Evolutionary conservation across 805 yeast genomes (phyloP).

Genomic region (Schwanniomyces polymorphus): DNA sequence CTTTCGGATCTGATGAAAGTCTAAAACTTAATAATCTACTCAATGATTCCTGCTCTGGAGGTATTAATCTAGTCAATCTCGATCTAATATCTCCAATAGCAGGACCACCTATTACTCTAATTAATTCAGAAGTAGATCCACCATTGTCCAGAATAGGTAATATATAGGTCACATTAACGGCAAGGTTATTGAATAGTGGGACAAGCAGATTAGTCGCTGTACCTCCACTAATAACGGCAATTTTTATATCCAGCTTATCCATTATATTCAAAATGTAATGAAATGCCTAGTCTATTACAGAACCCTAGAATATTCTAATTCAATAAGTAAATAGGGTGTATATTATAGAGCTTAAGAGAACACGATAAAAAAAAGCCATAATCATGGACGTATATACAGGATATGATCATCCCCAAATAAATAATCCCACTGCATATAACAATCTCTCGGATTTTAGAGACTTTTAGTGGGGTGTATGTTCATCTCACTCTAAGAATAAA

Average conservation of each 20-base stretch:
- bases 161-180: constrained; percentile 57
- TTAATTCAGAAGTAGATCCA: constrained; percentile 88
- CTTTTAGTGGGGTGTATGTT: too few relatives aligned
- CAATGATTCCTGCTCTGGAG: constrained; percentile 42
- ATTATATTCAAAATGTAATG: background rate
- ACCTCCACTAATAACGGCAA: constrained; percentile 68
- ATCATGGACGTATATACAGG: background rate
- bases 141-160: constrained; percentile 92
- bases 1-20: constrained; percentile 43
- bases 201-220: constrained; percentile 85
- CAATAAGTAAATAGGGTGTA: background rate
- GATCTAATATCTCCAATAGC: constrained; percentile 93
- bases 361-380: background rate
- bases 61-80: constrained; percentile 71
- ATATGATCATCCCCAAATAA: background rate
- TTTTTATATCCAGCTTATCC: constrained; percentile 6
- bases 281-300: background rate
- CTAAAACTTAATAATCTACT: constrained; percentile 45
- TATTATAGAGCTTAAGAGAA: too few relatives aligned
- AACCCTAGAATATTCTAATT: background rate
- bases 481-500: background rate
- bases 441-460: too few relatives aligned
- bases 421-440: background rate
- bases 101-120: constrained; percentile 88
- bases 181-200: constrained; percentile 48